Base-by-base conservation (phyloP, 2,329 filamentous ascomycete species). In the Ilyonectria destructans region DNA sequence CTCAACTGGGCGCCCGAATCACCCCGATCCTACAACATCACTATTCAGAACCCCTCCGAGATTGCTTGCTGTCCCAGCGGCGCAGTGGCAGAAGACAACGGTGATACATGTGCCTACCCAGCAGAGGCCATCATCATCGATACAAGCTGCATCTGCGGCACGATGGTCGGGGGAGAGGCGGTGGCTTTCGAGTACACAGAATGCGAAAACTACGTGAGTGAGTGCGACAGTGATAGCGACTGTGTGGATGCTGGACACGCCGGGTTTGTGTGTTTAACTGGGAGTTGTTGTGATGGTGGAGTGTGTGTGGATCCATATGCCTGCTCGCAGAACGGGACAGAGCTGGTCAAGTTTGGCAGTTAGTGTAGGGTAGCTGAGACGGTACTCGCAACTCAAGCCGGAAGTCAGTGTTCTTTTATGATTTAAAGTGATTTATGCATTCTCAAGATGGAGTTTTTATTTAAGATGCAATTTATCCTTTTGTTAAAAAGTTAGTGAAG, bases 261-360 rank as follows among this genome's bases (percentile, higher is more conserved):
- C 12, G 74, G 70, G 3, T 77, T 75, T 62, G 67, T 80, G 45
- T 82, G 80, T 46, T 35, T 82, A 54, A 77, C 70, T 10, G 80
- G 79, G n/a, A 81, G 77, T 59, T 82, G 80, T 55, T 82, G 80
- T 46, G 79, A 77, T 1, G 68, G 70, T 1, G 80, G 80, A 2
- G 79, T 82, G 5, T 82, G 80, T 58, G 74, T 82, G 65, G 78
- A 82, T 72, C 78, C 79, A 6, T 81, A 77, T 65, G 77, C 78
- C 63, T 82, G 80, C 65, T 80, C 80, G 3, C 77, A 80, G 65
- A 77, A 78, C 37, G 78, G 78, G 2, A 79, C 77, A 7, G 62
- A 54, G 35, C 52, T 82, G 69, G 70, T 81, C 17, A 73, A 65
- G 54, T 71, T 71, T 59, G 64, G 67, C 62, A 43, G 12, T 33